Percentiles rank a stretch among this genome's conserved stretches.
These are phyloP conservation scores for Pachysandra terminalis DNA, from an alignment of 164 flowering plant genomes.

Conservation along the genomic window DNA sequence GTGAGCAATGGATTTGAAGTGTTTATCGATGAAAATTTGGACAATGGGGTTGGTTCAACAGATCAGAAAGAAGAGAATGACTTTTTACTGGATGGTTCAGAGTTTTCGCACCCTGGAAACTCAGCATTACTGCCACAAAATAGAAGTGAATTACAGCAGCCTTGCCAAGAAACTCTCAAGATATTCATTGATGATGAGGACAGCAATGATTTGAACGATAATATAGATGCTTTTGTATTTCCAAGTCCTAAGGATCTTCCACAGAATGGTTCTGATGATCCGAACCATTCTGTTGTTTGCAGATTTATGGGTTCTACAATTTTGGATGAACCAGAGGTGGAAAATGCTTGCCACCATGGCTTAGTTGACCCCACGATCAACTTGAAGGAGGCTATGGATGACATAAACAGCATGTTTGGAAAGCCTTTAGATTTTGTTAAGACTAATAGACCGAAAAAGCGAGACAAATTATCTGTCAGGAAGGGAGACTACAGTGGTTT, in stretches of 20 bases:
- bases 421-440: constrained; percentile 83
- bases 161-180: constrained; percentile 39
- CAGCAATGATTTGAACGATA: constrained; percentile 15
- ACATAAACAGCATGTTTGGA: constrained; percentile 87
- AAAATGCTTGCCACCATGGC: constrained; percentile 95
- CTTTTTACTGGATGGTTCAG: constrained; percentile 2
- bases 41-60: constrained; percentile 19
- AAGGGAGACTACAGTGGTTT: constrained; percentile 40
- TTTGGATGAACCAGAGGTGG: constrained; percentile 67
- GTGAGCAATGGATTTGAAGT: constrained; percentile 53
- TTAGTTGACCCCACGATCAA: constrained; percentile 92
- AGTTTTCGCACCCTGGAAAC: constrained; percentile 7
- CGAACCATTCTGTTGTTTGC: constrained; percentile 63
- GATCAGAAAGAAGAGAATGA: constrained; percentile 16
- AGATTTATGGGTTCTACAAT: constrained; percentile 87
- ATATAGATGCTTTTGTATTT: constrained; percentile 41
- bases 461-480: constrained; percentile 26
- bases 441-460: constrained; percentile 46
- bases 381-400: constrained; percentile 93
- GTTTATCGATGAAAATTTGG: constrained; percentile 54
- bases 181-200: constrained; percentile 64
- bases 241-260: constrained; percentile 39
- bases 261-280: constrained; percentile 35
- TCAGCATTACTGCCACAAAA: constrained; percentile 4
- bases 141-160: constrained; percentile 16